These are phyloP conservation scores for Pseudoturritis turrita DNA, from an alignment of 345 rosid species.

Conservation along the genomic window DNA sequence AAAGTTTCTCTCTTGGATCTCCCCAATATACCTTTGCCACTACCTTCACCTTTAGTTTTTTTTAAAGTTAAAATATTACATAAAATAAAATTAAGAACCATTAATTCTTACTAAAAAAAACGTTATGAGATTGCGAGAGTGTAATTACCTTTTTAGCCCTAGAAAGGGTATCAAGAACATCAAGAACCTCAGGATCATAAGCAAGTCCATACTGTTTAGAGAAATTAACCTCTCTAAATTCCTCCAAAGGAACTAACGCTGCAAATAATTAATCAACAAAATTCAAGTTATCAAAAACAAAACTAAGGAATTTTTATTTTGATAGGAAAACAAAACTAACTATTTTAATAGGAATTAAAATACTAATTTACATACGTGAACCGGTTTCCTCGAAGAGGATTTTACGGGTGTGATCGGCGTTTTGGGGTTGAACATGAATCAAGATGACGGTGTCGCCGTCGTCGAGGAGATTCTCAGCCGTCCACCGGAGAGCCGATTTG, in stretches of 20 bases:
- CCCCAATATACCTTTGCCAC: conserved; percentile 85
- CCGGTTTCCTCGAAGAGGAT: conserved; percentile 33
- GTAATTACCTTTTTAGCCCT: conserved; percentile 48
- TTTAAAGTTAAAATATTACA: background rate
- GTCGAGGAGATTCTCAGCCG: conserved; percentile 24
- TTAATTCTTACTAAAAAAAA: background rate
- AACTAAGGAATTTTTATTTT: background rate
- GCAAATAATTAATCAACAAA: background rate
- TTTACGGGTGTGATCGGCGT: conserved; percentile 32
- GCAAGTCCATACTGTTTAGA: conserved; percentile 55
- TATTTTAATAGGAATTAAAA: background rate
- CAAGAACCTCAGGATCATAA: conserved; percentile 57
- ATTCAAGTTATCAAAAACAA: background rate
- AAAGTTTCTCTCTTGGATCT: conserved; percentile 76
- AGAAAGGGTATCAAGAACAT: conserved; percentile 56
- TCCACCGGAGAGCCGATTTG: conserved; percentile 35
- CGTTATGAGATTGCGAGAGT: no score
- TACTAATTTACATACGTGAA: conserved; percentile 22
- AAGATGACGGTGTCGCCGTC: conserved; percentile 28
- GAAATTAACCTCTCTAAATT: conserved; percentile 60
- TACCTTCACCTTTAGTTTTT: conserved; percentile 45
- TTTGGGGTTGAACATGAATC: conserved; percentile 32
- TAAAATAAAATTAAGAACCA: background rate
- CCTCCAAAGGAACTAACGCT: conserved; percentile 73
- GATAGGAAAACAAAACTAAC: no score